phyloP scores from a whole-genome alignment of 768 basidiomycete species.

The Nidula microcarpa region DNA sequence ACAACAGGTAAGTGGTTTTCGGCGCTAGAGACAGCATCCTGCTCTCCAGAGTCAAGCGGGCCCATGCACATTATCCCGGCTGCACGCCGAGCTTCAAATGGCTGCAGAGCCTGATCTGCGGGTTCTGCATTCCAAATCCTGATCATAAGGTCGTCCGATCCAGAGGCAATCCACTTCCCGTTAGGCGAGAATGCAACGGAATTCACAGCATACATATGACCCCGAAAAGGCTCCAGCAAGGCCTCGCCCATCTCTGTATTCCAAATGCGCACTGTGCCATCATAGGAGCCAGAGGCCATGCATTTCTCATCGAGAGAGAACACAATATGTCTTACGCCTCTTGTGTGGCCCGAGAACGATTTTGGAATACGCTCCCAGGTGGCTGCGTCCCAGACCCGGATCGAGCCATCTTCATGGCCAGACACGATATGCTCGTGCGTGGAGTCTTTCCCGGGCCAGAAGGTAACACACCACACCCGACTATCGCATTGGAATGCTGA shows the following conservation, averaged over 20 bases:
- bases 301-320: slow-evolving; percentile 11
- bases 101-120: no score
- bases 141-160: slow-evolving; percentile 9
- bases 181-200: slow-evolving; percentile 17
- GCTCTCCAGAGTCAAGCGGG: no score
- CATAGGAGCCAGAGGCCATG: slow-evolving; percentile 15
- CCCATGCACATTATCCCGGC: no score
- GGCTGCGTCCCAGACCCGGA: slow-evolving; percentile 1
- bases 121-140: slow-evolving; percentile 10
- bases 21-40: no score
- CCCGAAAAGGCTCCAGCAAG: slow-evolving; percentile 2
- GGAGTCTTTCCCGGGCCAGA: not conserved
- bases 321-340: slow-evolving; percentile 12
- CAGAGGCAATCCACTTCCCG: slow-evolving; percentile 12
- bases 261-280: slow-evolving; percentile 15
- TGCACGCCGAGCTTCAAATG: no score
- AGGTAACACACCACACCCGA: slow-evolving; percentile 16
- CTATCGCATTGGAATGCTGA: slow-evolving; percentile 13
- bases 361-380: slow-evolving; percentile 3
- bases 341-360: slow-evolving; percentile 11
- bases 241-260: slow-evolving; percentile 8
- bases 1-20: no score
- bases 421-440: slow-evolving; percentile 1
- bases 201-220: slow-evolving; percentile 8
- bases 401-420: slow-evolving; percentile 4